These are phyloP conservation scores for Kodamaea laetipori DNA, from an alignment of 805 yeast genomes.

Conservation along the genomic window DNA sequence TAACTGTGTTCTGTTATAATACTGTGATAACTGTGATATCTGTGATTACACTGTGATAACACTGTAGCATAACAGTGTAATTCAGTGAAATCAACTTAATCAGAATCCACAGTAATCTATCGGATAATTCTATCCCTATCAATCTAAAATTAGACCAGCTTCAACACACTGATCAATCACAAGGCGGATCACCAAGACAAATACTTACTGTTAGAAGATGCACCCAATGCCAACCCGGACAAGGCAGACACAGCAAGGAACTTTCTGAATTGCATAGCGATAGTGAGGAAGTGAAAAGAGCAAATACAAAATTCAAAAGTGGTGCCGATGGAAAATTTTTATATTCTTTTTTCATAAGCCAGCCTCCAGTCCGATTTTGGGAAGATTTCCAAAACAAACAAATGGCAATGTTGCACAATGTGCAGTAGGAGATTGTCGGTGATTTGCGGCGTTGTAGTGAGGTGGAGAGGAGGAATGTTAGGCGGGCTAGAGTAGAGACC, in stretches of 20 bases:
- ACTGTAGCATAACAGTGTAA: too few relatives aligned
- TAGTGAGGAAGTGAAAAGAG: constrained; percentile 12
- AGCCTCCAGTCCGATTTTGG: constrained; percentile 4
- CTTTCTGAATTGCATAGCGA: constrained; percentile 58
- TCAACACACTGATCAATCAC: background rate
- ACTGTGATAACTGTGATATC: too few relatives aligned
- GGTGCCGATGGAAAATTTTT: constrained; percentile 12
- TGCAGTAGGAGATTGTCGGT: background rate
- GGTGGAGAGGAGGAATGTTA: too few relatives aligned
- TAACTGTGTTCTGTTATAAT: too few relatives aligned
- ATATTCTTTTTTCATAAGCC: constrained; percentile 9
- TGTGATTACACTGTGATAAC: too few relatives aligned
- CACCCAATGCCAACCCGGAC: constrained; percentile 48
- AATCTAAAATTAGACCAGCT: background rate
- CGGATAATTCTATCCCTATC: background rate
- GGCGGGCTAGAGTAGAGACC: too few relatives aligned
- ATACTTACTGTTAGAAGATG: constrained; percentile 33
- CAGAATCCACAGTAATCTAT: too few relatives aligned
- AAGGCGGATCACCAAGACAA: background rate
- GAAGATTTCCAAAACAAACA: constrained; percentile 6
- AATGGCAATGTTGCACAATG: constrained; percentile 1
- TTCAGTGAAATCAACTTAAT: too few relatives aligned
- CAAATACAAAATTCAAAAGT: constrained; percentile 2
- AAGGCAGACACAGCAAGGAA: constrained; percentile 51
- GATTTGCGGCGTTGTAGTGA: too few relatives aligned